Conservation (phyloP, 805 yeast genomes). For the Myxozyma neotropica region DNA sequence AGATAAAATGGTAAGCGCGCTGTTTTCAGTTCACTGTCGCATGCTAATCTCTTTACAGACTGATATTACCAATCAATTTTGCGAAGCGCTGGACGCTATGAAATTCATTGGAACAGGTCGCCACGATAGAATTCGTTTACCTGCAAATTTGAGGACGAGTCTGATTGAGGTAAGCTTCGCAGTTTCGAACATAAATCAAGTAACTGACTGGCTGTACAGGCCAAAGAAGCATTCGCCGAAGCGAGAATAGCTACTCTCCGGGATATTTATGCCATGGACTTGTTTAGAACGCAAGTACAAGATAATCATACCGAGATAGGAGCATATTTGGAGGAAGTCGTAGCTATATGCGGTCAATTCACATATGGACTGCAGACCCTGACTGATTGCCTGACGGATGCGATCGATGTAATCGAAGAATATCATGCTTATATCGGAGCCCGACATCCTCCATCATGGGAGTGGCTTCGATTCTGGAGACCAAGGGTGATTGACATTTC, state of each 20-base stretch:
- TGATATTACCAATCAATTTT: neutral
- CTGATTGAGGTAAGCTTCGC: neutral
- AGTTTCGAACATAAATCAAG: neutral
- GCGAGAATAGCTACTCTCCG: conserved; percentile 62
- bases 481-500: neutral
- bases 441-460: conserved; percentile 3
- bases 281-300: conserved; percentile 47
- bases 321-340: conserved; percentile 70
- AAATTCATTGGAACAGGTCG: conserved; percentile 6
- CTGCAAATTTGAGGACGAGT: neutral
- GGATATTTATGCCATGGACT: conserved; percentile 57
- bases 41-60: neutral
- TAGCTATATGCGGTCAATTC: conserved; percentile 82
- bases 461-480: conserved; percentile 12
- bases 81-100: neutral
- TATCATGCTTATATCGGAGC: neutral
- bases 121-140: neutral
- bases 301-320: conserved; percentile 45
- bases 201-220: no score
- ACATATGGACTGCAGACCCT: conserved; percentile 63
- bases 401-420: neutral
- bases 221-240: conserved; percentile 51
- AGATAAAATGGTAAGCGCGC: conserved; percentile 50
- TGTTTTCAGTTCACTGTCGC: neutral
- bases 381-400: conserved; percentile 54